Percentiles rank a stretch among this genome's conserved stretches.
Evolutionary conservation across 352 stramenopile species (phyloP).

Genomic region (Achlya hypogyna): DNA sequence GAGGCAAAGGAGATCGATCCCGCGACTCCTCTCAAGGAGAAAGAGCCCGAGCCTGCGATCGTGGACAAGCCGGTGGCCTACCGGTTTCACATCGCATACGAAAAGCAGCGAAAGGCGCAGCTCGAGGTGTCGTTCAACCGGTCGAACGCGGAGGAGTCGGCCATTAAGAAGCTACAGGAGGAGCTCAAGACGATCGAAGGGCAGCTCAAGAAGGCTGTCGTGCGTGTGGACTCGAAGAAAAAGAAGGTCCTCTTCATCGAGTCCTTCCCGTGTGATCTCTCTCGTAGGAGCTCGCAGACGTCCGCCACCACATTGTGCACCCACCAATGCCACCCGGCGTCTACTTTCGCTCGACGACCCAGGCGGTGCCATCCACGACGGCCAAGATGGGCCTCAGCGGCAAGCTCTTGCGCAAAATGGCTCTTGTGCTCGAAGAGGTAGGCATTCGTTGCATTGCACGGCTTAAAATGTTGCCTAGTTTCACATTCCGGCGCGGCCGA

Average conservation of each 20-base stretch:
- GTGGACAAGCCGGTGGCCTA: conserved; percentile 19
- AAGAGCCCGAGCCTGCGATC: not conserved
- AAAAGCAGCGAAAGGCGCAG: conserved; percentile 63
- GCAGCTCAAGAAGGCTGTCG: conserved; percentile 57
- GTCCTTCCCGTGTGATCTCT: not conserved
- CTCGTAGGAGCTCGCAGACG: conserved; percentile 36
- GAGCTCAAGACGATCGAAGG: conserved; percentile 47
- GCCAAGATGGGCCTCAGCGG: conserved; percentile 32
- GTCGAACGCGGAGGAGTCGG: conserved; percentile 52
- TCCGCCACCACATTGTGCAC: conserved; percentile 50
- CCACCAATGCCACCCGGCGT: conserved; percentile 35
- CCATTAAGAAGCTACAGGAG: conserved; percentile 45
- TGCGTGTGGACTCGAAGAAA: conserved; percentile 56
- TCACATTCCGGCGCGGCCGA: conserved; percentile 45
- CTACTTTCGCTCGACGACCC: conserved; percentile 43
- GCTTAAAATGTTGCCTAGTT: not conserved
- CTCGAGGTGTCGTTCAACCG: conserved; percentile 54
- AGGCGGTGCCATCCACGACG: conserved; percentile 32
- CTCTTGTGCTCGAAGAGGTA: conserved; percentile 56
- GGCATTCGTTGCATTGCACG: not conserved
- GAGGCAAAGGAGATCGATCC: not conserved
- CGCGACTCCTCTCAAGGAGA: not conserved
- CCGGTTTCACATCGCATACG: conserved; percentile 52
- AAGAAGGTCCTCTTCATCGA: conserved; percentile 29
- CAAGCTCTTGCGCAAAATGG: conserved; percentile 61